Evolutionary conservation across 2,329 filamentous ascomycete genomes (phyloP), one percentile per base, ranked within the genome.

Genomic region (Pestalotiopsis sp.): DNA sequence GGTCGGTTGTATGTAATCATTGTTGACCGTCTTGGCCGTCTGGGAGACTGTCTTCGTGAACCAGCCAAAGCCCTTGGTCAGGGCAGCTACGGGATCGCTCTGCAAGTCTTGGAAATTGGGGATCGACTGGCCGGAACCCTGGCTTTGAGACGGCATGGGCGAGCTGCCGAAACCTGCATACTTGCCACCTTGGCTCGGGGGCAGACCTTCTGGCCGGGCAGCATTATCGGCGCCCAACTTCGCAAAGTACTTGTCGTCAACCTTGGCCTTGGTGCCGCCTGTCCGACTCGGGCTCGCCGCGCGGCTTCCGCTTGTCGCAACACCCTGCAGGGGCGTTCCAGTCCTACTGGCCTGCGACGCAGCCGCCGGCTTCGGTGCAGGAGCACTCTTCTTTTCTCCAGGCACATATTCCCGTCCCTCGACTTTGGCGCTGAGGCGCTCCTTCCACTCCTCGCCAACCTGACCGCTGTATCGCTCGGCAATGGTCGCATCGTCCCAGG

Each of bases 41-140:
- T 96, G 97, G 31, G 90, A 91, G 57, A 98, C 94, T 13, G 93
- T 94, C 41, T 90, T 92, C 20, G 94, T 89, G 77, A 98, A 94
- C 94, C 96, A 98, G 9, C 95, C 95, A 76, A 98, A 97, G 0
- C 95, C 93, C 81, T 97, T 98, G 36, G 91, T 94, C 74, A 99
- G 81, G 17, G 95, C 94, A 1, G 89, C 95, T 71, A 98, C 85
- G 0, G 96, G 95, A 78, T 99, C 96, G 78, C 91, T 93, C 80
- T 97, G 94, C 77, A 98, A 89, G 67, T 98, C 95, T 67, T 96
- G 92, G n/a, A 96, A 83, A 13, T 90, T 90, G 0, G 92, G 93
- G 31, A 92, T 79, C 31, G 78, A 81, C 36, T 62, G 59, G 12
- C 79, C 80, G 13, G 82, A 82, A 65, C 79, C 79, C 57, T 79